Evolutionary conservation across 1,284 basidiomycete genomes (phyloP), one percentile per base, ranked within the genome.

Genomic region (Cryptococcus sp.): DNA sequence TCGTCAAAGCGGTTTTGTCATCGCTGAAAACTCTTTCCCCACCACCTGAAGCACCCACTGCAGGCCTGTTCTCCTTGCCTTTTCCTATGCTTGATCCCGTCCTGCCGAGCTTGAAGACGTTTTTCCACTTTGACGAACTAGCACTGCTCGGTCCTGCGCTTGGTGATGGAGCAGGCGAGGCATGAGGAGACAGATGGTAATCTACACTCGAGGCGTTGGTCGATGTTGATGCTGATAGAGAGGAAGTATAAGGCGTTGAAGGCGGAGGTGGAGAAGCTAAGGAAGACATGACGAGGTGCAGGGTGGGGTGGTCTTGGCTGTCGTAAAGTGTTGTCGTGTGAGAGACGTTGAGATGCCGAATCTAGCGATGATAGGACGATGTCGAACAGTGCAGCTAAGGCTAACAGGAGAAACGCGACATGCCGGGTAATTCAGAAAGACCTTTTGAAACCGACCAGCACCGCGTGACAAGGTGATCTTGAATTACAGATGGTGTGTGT

Each of bases 21-120:
- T 13, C 29, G 29, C 29, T 34, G 29, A 34, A 13, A 10, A 34
- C 8, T 34, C 29, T 34, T 34, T 34, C 29, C 8, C 8, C 8
- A 13, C 29, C 29, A 10, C 29, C 29, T 34, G 29, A 5, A 10
- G 29, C 29, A 34, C 8, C 29, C 8, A 58, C 40, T 34, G 53
- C 48, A 15, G 57, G 43, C 37, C 59, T 43, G 39, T 55, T 52
- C 48, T 58, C 59, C 39, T 62, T 62, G 10, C 57, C 63, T 47
- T 64, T 65, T n/a, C 62, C 59, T 17, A 56, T 50, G 16, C 50
- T 61, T 17, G 54, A 16, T 41, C 57, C 57, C 20, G 41, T 58
- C 45, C 59, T 63, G 5, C 70, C 70, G 4, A 69, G 46, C 47
- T 64, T 68, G 62, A 72, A 72, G 3, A 72, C 64, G 38, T 44